phyloP scores from a whole-genome alignment of 2,329 filamentous ascomycete genomes.

The Penicillium sp. region DNA sequence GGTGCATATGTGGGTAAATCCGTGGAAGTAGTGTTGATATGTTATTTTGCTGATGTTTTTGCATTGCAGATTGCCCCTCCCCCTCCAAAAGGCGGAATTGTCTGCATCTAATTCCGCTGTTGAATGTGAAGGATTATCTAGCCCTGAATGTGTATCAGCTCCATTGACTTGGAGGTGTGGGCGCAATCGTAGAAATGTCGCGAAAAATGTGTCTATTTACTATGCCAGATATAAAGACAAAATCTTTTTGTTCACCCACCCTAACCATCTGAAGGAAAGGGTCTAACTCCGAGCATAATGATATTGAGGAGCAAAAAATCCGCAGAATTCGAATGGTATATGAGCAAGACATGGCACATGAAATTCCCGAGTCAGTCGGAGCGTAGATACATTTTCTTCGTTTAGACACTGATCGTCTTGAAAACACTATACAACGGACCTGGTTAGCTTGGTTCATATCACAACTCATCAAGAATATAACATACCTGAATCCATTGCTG shows the following conservation, averaged over 20 bases:
- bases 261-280: conserved; percentile 11
- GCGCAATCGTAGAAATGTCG: neutral
- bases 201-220: conserved; percentile 10
- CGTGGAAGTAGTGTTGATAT: conserved; percentile 3
- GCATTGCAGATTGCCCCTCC: conserved; percentile 12
- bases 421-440: conserved; percentile 58
- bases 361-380: conserved; percentile 17
- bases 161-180: neutral
- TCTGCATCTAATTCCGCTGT: conserved; percentile 1
- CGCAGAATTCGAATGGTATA: conserved; percentile 26
- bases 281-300: conserved; percentile 17
- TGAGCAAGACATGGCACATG: conserved; percentile 29
- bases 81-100: neutral
- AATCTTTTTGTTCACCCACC: conserved; percentile 19
- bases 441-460: conserved; percentile 17
- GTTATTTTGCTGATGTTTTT: conserved; percentile 1
- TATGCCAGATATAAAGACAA: conserved; percentile 8
- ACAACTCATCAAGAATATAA: conserved; percentile 10
- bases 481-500: conserved; percentile 71
- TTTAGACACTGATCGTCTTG: conserved; percentile 75
- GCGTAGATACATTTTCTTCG: conserved; percentile 9
- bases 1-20: neutral
- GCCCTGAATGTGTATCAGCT: neutral
- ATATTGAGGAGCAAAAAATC: conserved; percentile 20
- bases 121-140: neutral